phyloP scores from a whole-genome alignment of 768 basidiomycete species.

The Auricularia auricula-judae region DNA sequence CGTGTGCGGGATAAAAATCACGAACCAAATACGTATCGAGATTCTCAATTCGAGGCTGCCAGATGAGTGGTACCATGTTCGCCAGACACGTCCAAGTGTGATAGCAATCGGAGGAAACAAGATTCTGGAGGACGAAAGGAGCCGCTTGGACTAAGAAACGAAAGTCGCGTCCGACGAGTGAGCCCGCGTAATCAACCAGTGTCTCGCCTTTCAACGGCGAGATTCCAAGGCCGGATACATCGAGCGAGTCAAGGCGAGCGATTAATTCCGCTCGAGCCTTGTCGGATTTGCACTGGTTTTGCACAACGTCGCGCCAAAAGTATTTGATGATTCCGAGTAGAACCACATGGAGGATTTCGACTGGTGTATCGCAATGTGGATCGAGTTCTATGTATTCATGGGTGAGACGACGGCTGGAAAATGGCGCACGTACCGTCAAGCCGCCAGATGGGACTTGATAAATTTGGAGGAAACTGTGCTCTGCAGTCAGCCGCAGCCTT shows the following conservation, averaged over 20 bases:
- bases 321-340: slow-evolving; percentile 38
- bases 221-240: slow-evolving; percentile 21
- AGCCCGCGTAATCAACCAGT: slow-evolving; percentile 27
- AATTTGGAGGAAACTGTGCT: background rate
- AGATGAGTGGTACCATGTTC: background rate
- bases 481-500: background rate
- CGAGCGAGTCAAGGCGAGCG: slow-evolving; percentile 15
- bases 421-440: background rate
- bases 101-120: slow-evolving; percentile 7
- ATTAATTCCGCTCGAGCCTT: background rate
- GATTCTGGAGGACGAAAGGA: slow-evolving; percentile 25
- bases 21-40: background rate
- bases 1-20: background rate
- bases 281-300: slow-evolving; percentile 1
- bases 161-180: slow-evolving; percentile 26
- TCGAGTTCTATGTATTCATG: background rate
- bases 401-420: background rate
- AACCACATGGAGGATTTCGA: slow-evolving; percentile 23
- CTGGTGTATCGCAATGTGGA: slow-evolving; percentile 13
- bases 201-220: slow-evolving; percentile 19
- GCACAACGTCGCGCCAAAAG: slow-evolving; percentile 29
- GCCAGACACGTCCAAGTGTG: background rate
- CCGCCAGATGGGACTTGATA: background rate
- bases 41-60: background rate
- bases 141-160: slow-evolving; percentile 15